Evolutionary conservation across 768 basidiomycete species (phyloP), one percentile per base, ranked within the genome.

Genomic region (Hortiboletus flavorubellus): DNA sequence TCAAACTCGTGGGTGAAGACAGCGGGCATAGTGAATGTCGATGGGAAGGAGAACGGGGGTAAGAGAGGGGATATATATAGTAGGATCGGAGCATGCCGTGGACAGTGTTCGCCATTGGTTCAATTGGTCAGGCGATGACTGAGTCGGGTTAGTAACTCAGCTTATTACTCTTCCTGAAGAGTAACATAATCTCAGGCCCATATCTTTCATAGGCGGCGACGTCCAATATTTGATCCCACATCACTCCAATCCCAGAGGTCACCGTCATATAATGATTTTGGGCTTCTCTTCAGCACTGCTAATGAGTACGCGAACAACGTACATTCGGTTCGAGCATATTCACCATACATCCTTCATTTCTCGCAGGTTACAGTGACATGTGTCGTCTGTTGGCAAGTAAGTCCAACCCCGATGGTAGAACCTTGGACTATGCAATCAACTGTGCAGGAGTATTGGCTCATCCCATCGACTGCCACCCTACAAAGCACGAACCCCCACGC

Each of bases 1-100:
- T 85, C 69, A 59, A 86, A 86, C 16, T 75, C 68, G 72, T 86
- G 70, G 9, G 66, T 62, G 71, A 78, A 82, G 21, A 69, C 68
- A 39, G 67, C 48, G 8, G 79, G 71, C 80, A 80, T 80, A 63
- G 38, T 66, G 56, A 40, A 43, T 18, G 53, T 38, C 23, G 38
- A 26, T 39, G 21, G 46, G 35, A 56, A 43, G n/a, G 51, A 37
- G 12, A 37, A 14, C 1, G 8, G 14, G 21, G 8, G 30, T 10
- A 14, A 26, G 26, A 26, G 26, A 26, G 4, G 45, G 48, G 33
- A 18, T 59, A 55, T 68, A 65, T 65, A 66, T 66, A 53, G 48
- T 66, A 53, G 48, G 45, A 39, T 51, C 54, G 59, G 59, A 64
- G 23, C 29, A 8, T 12, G 34, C 34, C 34, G 34, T 12, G 12